phyloP scores from a whole-genome alignment of 148 eudicot species.

The Fagopyrum esculentum region DNA sequence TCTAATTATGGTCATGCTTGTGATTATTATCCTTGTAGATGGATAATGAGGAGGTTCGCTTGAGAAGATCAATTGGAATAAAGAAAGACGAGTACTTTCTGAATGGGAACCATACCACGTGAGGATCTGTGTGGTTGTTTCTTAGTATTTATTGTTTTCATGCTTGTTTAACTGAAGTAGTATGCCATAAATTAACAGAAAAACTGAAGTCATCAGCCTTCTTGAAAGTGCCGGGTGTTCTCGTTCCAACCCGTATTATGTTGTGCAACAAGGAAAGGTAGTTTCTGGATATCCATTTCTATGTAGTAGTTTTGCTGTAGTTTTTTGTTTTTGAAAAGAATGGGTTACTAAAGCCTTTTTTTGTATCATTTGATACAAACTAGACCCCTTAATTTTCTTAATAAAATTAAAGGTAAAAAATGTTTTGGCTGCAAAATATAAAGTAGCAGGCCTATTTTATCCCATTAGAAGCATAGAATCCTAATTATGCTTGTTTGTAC shows the following conservation, averaged over 20 bases:
- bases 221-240: constrained; percentile 99
- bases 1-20: background rate
- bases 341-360: too few species aligned
- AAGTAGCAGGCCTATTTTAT: too few species aligned
- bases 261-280: constrained; percentile 99
- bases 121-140: constrained; percentile 18
- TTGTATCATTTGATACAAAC: too few species aligned
- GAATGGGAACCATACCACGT: constrained; percentile 99
- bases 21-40: constrained; percentile 40
- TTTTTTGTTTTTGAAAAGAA: too few species aligned
- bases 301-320: background rate
- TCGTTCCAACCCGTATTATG: constrained; percentile 98
- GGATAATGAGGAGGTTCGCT: constrained; percentile 90
- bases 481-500: background rate
- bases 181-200: constrained; percentile 42
- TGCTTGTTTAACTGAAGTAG: constrained; percentile 8
- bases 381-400: too few species aligned
- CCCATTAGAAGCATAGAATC: too few species aligned
- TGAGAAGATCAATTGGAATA: constrained; percentile 86
- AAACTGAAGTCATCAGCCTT: constrained; percentile 94
- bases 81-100: constrained; percentile 94
- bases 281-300: background rate
- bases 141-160: background rate
- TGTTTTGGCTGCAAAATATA: too few species aligned
- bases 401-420: too few species aligned